Evolutionary conservation across 2,329 filamentous ascomycete species (phyloP).

Genomic region (Trichophyton equinum): DNA sequence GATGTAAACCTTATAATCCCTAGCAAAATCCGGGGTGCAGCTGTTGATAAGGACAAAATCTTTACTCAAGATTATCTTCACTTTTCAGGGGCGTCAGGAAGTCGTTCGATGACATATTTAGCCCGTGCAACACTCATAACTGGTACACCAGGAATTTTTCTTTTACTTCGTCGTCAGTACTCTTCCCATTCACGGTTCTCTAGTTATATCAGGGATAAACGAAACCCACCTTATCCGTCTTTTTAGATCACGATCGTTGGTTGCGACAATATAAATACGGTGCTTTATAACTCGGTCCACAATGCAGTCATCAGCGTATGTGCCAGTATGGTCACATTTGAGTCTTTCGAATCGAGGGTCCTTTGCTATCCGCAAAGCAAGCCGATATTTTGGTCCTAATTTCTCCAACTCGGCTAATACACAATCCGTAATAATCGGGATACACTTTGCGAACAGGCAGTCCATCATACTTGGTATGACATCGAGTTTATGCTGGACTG

Average conservation of each 20-base stretch:
- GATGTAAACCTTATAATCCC: not conserved
- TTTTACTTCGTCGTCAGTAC: not conserved
- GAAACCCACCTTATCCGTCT: conserved; percentile 49
- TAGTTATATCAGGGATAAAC: not conserved
- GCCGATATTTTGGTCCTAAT: conserved; percentile 73
- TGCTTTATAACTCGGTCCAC: conserved; percentile 60
- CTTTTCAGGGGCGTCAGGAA: conserved; percentile 69
- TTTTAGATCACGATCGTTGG: conserved; percentile 61
- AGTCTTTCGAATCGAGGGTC: conserved; percentile 81
- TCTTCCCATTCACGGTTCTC: not conserved
- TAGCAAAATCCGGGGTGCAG: not conserved
- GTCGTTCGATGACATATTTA: conserved; percentile 87
- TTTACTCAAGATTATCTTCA: conserved; percentile 1
- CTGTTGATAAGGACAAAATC: not conserved
- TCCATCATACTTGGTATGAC: conserved; percentile 86
- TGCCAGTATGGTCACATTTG: conserved; percentile 81
- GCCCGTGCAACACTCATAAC: conserved; percentile 69
- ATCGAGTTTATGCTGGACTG: conserved; percentile 80
- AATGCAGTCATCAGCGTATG: conserved; percentile 76
- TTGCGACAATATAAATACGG: conserved; percentile 67
- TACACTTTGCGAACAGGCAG: conserved; percentile 80
- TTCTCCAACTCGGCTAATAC: conserved; percentile 80
- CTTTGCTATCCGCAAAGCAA: conserved; percentile 72
- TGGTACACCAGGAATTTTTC: conserved; percentile 59
- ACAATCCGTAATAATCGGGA: conserved; percentile 73